Conservation (phyloP, 192 early-diverging fungal species). For the Diversispora eburnea region DNA sequence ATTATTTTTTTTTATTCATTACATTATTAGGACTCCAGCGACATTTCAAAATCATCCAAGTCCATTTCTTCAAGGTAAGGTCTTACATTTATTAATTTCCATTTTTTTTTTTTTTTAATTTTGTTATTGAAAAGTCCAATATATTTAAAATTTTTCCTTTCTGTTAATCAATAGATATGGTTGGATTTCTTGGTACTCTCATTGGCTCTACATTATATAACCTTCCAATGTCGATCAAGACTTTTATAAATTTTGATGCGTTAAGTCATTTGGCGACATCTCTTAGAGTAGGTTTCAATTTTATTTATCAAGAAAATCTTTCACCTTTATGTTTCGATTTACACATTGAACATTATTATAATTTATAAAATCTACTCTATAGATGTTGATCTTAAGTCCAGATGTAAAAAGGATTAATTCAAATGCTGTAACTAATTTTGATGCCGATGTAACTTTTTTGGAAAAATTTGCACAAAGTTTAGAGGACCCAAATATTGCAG, state of each 20-base stretch:
- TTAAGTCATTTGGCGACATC: slow-evolving; percentile 65
- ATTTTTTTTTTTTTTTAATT: slow-evolving; percentile 21
- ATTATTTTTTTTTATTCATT: too few species aligned
- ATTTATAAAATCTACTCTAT: neutral
- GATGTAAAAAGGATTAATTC: slow-evolving; percentile 58
- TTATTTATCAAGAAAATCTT: neutral
- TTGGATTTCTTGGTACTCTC: slow-evolving; percentile 63
- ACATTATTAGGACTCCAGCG: slow-evolving; percentile 58
- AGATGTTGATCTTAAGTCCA: slow-evolving; percentile 58
- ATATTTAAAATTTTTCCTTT: neutral
- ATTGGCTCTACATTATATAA: slow-evolving; percentile 66
- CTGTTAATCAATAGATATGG: slow-evolving; percentile 53
- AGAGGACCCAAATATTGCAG: slow-evolving; percentile 62
- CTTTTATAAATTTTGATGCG: slow-evolving; percentile 68
- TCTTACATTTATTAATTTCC: neutral
- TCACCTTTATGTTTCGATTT: neutral
- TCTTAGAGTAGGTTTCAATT: slow-evolving; percentile 55
- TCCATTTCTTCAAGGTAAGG: slow-evolving; percentile 62
- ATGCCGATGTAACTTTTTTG: slow-evolving; percentile 67
- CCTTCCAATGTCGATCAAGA: slow-evolving; percentile 62
- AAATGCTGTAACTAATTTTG: slow-evolving; percentile 57
- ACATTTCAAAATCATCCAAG: slow-evolving; percentile 55
- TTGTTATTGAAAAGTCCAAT: neutral
- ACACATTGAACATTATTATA: neutral
- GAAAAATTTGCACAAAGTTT: slow-evolving; percentile 67